phyloP scores from a whole-genome alignment of 306 rosid species.

The Trifolium pratense region DNA sequence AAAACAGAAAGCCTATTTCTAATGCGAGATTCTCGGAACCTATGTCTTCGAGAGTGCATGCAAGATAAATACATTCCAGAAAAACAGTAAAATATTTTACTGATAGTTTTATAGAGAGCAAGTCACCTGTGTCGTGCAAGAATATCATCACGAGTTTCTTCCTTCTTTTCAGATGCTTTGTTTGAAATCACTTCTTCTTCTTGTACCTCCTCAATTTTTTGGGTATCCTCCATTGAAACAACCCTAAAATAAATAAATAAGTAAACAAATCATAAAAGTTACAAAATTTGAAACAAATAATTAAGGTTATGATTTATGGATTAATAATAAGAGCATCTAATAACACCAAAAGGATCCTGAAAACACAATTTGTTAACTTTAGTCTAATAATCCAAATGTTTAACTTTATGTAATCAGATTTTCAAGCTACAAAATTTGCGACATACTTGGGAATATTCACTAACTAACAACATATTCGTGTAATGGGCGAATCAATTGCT shows the following conservation, averaged over 20 bases:
- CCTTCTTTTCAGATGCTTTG: constrained; percentile 47
- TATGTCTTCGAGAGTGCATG: neutral
- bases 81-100: neutral
- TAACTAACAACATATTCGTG: neutral
- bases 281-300: neutral
- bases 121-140: constrained; percentile 63
- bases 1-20: neutral
- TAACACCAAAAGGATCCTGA: neutral
- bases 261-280: too few species aligned
- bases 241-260: constrained; percentile 44
- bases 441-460: too few species aligned
- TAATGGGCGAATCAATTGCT: neutral
- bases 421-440: too few species aligned
- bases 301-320: neutral
- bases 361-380: too few species aligned
- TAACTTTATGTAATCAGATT: neutral
- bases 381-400: neutral
- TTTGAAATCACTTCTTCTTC: constrained; percentile 66
- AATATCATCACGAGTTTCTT: constrained; percentile 78
- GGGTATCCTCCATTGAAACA: constrained; percentile 69
- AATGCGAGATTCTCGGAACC: neutral
- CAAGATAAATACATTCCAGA: constrained; percentile 25
- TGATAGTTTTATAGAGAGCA: constrained; percentile 20
- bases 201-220: constrained; percentile 49
- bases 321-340: neutral